phyloP scores from a whole-genome alignment of 441 rosid species.

The Hypseocharis bilobata region DNA sequence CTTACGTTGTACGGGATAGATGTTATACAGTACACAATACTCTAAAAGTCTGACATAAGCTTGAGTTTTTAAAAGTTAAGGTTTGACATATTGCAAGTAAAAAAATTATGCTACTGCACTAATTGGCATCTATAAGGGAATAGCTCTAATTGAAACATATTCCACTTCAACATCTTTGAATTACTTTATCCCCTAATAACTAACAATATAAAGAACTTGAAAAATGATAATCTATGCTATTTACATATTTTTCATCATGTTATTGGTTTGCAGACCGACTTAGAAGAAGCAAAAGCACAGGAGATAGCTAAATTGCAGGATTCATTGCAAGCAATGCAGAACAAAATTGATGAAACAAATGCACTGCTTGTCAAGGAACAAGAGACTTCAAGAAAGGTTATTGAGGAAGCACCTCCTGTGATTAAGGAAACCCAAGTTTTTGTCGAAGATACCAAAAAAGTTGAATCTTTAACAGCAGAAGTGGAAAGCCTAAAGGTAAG shows the following conservation, averaged over 20 bases:
- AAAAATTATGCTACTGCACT: background rate
- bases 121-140: background rate
- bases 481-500: constrained; percentile 67
- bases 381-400: constrained; percentile 62
- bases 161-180: constrained; percentile 11
- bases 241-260: constrained; percentile 21
- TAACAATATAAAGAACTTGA: background rate
- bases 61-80: constrained; percentile 5
- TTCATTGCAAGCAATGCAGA: constrained; percentile 59
- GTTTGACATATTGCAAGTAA: background rate
- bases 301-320: constrained; percentile 65
- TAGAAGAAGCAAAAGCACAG: constrained; percentile 77
- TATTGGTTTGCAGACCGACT: constrained; percentile 49
- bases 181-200: background rate
- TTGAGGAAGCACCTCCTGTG: constrained; percentile 89
- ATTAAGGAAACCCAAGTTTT: constrained; percentile 74
- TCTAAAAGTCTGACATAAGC: constrained; percentile 9
- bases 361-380: constrained; percentile 57
- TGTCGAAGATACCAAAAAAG: constrained; percentile 77
- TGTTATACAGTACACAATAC: constrained; percentile 12
- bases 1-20: constrained; percentile 10
- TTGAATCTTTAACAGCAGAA: constrained; percentile 67
- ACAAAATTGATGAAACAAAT: constrained; percentile 66
- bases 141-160: background rate
- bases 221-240: constrained; percentile 12